Evolutionary conservation across 805 yeast genomes (phyloP), one percentile per base, ranked within the genome.

Genomic region (Starmerella apicola): DNA sequence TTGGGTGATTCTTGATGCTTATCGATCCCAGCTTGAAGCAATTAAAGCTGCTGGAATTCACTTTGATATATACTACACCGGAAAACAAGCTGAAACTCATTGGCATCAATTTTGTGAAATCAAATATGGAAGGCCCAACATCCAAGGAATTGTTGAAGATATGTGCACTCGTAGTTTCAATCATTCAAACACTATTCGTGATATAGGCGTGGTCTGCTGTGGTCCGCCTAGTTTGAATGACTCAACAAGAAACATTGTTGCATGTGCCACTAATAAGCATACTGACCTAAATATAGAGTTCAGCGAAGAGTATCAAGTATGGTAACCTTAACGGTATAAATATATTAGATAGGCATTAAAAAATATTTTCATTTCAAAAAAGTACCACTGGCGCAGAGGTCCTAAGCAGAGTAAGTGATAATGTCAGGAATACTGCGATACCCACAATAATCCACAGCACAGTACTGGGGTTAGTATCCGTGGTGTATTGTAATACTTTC

Each of bases 281-380:
- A 57, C 76, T 17, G 58, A 61, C 3, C 62, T 65, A 29, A 60
- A 76, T 32, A 66, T 81, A 15, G 84, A 78, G 44, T 73, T 71
- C 52, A 71, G 65, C 51, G 91, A 81, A 53, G 84, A 79, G 55
- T 62, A 76, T 37, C 84, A 78, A 58, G 64, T 69, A 12, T 80
- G 88, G 88, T 74, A 22, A 29, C 28, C 29, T 6, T 20, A 21
- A 10, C 25, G 6, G 23, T 15, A 10, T 31, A 25, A 4, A 23
- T 37, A 6, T 23, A 24, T 7, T 6, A 32, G n/a, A 15, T 32
- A 10, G 15, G 5, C 22, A 13, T 33, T 7, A 10, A 9, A 15
- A n/a, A 8, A 23, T 5, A 8, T 21, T 4, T 9, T 24, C 4
- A 16, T 15, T 12, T 37, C 16, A 21, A 19, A 12, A 16, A 13